phyloP scores from a whole-genome alignment of 176 grass and related monocot genomes.

The Carex littledalei region DNA sequence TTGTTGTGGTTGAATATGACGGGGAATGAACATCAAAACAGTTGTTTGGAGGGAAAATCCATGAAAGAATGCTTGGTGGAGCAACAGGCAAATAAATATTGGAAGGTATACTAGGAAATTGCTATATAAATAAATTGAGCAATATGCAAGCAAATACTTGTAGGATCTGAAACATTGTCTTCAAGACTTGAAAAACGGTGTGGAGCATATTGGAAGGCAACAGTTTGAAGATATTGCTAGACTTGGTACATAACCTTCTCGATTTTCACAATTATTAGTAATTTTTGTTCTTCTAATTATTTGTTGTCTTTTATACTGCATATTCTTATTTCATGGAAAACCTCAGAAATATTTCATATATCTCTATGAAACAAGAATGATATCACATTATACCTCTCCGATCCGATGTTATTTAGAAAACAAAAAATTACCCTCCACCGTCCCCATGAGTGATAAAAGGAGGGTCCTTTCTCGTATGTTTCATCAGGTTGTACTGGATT shows the following conservation, averaged over 20 bases:
- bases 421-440: background rate
- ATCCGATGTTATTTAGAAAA: background rate
- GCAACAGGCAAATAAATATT: background rate
- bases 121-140: background rate
- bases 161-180: conserved; percentile 17
- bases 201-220: conserved; percentile 12
- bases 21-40: background rate
- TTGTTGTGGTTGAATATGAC: background rate
- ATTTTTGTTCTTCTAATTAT: background rate
- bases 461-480: background rate
- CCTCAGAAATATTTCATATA: background rate
- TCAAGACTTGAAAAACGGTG: background rate
- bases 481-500: too few relatives aligned
- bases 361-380: background rate
- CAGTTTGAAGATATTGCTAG: conserved; percentile 20
- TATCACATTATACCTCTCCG: background rate
- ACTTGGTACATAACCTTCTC: conserved; percentile 8
- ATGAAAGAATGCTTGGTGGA: background rate
- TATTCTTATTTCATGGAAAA: background rate
- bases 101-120: background rate
- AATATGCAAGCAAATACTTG: background rate
- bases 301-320: background rate
- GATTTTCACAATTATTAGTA: background rate
- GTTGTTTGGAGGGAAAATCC: background rate
- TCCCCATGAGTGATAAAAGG: background rate